A percentile compares a stretch with the other conserved stretches of the same genome.
Conservation (phyloP, 2,329 filamentous ascomycete species). For the Penicillium occitanis region DNA sequence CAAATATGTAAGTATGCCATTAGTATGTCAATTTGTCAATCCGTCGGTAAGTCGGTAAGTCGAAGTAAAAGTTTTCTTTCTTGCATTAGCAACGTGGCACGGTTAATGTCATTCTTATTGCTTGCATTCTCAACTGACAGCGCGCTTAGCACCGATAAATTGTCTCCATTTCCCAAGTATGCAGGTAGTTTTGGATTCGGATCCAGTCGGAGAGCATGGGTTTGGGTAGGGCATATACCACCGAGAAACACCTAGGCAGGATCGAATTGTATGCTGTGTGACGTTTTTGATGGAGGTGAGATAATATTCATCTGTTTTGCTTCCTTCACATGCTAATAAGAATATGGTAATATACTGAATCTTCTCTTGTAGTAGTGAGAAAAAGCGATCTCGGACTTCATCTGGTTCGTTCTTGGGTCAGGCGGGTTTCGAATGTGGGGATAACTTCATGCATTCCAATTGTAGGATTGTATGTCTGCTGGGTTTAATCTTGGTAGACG, state of each 20-base stretch:
- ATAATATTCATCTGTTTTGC: background rate
- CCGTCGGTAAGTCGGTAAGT: background rate
- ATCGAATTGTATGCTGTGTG: background rate
- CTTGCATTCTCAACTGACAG: constrained; percentile 8
- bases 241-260: background rate
- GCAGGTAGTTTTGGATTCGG: background rate
- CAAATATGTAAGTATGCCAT: background rate
- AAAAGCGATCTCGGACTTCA: background rate
- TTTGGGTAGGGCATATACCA: background rate
- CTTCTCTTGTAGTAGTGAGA: background rate
- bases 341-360: background rate
- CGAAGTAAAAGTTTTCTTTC: background rate
- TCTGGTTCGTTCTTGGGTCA: background rate
- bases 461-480: background rate
- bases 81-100: constrained; percentile 9
- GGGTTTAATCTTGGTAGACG: too few species aligned
- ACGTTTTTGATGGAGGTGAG: background rate
- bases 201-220: constrained; percentile 11
- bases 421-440: constrained; percentile 14
- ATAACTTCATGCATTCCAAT: constrained; percentile 9
- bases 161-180: background rate
- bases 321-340: background rate
- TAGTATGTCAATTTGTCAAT: background rate
- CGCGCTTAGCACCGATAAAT: constrained; percentile 2
- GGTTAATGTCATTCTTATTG: background rate